These are phyloP conservation scores for Erythrophleum ivorense DNA, from an alignment of 331 rosid genomes.

Conservation along the genomic window DNA sequence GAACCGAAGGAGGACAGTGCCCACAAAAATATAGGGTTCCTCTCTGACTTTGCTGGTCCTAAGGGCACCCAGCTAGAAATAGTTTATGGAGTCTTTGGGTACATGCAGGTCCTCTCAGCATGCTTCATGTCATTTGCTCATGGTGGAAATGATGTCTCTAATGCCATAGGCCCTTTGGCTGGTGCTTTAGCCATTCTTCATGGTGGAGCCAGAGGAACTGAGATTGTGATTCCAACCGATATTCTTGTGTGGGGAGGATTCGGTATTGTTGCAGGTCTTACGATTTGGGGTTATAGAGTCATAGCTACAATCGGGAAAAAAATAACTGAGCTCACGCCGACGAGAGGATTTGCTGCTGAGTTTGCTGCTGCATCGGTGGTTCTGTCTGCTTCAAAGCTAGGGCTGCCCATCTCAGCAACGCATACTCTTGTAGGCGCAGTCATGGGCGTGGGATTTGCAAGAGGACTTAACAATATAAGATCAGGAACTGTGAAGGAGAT, in stretches of 20 bases:
- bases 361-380: conserved; percentile 98
- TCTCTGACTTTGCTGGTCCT: conserved; percentile 87
- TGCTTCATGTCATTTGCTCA: conserved; percentile 99
- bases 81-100: conserved; percentile 94
- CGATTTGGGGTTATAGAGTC: conserved; percentile 96
- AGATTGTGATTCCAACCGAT: conserved; percentile 87
- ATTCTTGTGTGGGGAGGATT: conserved; percentile 99
- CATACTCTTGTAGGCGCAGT: conserved; percentile 98
- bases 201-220: conserved; percentile 59
- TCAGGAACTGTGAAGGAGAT: conserved; percentile 95
- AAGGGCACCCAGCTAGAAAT: conserved; percentile 86
- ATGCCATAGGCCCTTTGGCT: conserved; percentile 97
- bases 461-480: conserved; percentile 88
- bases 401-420: conserved; percentile 91
- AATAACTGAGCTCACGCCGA: conserved; percentile 94
- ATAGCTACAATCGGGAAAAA: conserved; percentile 98
- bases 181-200: conserved; percentile 91
- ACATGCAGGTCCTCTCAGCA: conserved; percentile 94
- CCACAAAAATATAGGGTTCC: conserved; percentile 68
- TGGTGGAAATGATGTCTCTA: conserved; percentile 96
- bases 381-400: conserved; percentile 84
- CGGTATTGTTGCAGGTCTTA: conserved; percentile 93
- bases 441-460: conserved; percentile 98
- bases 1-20: conserved; percentile 52
- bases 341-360: conserved; percentile 98